Evolutionary conservation across 345 rosid species (phyloP), one percentile per base, ranked within the genome.

Genomic region (Citropsis articulata): DNA sequence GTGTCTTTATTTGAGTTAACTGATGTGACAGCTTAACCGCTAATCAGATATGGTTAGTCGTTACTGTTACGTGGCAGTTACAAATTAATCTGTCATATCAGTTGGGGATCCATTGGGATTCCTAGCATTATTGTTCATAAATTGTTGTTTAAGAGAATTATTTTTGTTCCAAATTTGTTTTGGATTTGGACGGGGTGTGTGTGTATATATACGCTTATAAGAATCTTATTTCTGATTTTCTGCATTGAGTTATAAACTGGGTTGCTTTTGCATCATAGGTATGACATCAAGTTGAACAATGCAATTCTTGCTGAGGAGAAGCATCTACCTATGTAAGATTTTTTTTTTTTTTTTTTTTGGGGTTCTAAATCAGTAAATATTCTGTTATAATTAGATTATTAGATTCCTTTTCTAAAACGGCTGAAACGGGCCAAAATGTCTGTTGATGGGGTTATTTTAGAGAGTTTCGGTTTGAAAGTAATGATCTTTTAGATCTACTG

Each of bases 241-340:
- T 21, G 18, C 25, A 16, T 28, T 50, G 45, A 40, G 14, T 9
- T 40, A 36, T 27, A 70, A 42, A 45, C n/a, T 75, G 30, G 13
- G 56, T 55, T 35, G 16, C 13, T 79, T 42, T 53, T 28, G n/a
- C 73, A 7, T 77, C 28, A 76, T 91, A 94, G 99, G 80, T 96
- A 92, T 72, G 97, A 88, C 36, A 69, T 96, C 89, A 88, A 86
- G 87, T 84, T 90, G 85, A 92, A 94, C 93, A 82, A 96, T 85
- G 98, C 99, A 19, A 96, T 96, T 83, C 94, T 97, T 55, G 98
- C 98, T 0, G 99, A 97, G 78, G 98, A 97, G 75, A 97, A 97
- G 87, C 98, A 94, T 81, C 57, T 94, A 56, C 90, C 95, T 3
- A 94, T 96, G 99, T 96, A 86, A 88, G 94, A 12, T 28, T 8